Conservation (phyloP, 2,329 filamentous ascomycete genomes). For the Fusarium setosum region DNA sequence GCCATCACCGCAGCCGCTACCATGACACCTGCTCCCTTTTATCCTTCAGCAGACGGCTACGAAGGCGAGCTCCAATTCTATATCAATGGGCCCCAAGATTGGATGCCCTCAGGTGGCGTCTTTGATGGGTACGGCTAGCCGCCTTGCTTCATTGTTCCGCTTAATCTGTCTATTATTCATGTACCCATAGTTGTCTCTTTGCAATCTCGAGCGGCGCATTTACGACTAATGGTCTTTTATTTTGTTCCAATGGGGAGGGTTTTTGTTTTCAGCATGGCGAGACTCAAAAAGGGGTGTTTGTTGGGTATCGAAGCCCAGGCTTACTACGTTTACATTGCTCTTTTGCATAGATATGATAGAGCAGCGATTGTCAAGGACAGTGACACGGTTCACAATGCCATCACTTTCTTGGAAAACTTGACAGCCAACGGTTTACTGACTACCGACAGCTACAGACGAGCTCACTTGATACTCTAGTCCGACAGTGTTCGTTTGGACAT, state of each 20-base stretch:
- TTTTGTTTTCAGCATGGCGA: conserved; percentile 4
- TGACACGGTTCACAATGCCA: conserved; percentile 8
- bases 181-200: neutral
- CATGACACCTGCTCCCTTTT: conserved; percentile 13
- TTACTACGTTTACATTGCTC: neutral
- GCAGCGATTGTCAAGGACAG: neutral
- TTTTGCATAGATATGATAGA: conserved; percentile 5
- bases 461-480: conserved; percentile 50
- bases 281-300: neutral
- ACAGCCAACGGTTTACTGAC: conserved; percentile 34
- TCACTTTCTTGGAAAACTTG: neutral
- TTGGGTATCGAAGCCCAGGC: neutral
- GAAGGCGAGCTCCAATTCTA: conserved; percentile 58
- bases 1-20: conserved; percentile 8
- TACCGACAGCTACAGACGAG: conserved; percentile 38
- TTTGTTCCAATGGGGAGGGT: neutral
- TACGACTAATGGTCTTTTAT: neutral
- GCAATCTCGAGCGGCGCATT: conserved; percentile 6
- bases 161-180: neutral
- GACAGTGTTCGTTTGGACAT: conserved; percentile 33
- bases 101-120: conserved; percentile 32
- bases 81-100: conserved; percentile 51
- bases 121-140: conserved; percentile 35
- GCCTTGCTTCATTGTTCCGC: neutral
- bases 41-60: conserved; percentile 57